Conservation (phyloP, 805 yeast genomes). For the Alloascoidea hylecoeti region DNA sequence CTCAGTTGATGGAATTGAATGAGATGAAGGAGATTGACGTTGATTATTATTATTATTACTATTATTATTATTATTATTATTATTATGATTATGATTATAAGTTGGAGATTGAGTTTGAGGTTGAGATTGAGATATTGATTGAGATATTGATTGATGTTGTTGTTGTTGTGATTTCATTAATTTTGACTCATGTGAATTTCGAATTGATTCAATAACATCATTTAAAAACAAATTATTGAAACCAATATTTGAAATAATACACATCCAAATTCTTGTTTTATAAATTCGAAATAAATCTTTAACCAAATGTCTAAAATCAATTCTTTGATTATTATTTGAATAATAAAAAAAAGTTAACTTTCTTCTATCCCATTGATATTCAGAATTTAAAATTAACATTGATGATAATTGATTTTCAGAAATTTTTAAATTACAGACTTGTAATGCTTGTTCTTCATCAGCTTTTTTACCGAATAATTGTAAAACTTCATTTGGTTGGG, state of each 20-base stretch:
- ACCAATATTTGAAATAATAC: constrained; percentile 34
- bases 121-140: not conserved
- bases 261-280: constrained; percentile 83
- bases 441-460: constrained; percentile 60
- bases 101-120: not conserved
- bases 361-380: constrained; percentile 75
- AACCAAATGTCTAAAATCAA: constrained; percentile 68
- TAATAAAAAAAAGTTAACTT: constrained; percentile 65
- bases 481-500: constrained; percentile 43
- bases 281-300: constrained; percentile 61
- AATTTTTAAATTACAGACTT: constrained; percentile 45
- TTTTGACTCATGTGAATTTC: not conserved
- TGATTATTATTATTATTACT: no score
- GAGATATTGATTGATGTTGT: not conserved
- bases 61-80: no score
- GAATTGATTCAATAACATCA: constrained; percentile 1
- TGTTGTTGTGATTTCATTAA: not conserved
- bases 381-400: constrained; percentile 63
- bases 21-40: no score
- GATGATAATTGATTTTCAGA: constrained; percentile 27
- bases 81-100: no score
- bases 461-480: constrained; percentile 42
- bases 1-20: no score
- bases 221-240: not conserved
- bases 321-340: constrained; percentile 49